Evolutionary conservation across 768 basidiomycete species (phyloP), one percentile per base, ranked within the genome.

Genomic region (Suillus tomentosus): DNA sequence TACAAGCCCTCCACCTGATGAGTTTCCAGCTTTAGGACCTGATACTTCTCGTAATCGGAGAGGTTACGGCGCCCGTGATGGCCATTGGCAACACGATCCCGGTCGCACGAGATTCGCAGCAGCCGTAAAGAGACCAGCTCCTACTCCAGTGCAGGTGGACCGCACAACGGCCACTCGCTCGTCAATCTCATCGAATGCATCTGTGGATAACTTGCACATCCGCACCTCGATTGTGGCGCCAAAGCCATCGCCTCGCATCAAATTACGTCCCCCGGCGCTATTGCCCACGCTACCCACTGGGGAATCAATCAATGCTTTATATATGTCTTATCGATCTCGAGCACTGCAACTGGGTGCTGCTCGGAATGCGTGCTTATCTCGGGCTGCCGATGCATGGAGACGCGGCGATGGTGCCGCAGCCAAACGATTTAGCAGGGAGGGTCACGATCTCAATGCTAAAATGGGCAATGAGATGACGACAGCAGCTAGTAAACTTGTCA

Each of bases 311-410:
- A 95, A 88, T 74, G 82, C 75, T 60, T 76, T 97, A 66, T 99
- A 99, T 78, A 91, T 97, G 87, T 75, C 86, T 1, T 96, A 97
- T 71, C 89, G 97, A 19, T 84, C 89, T 40, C 87, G 91, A 40
- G 95, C 94, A 31, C 82, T 99, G 63, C 92, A 97, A 70, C 87
- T 98, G 27, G 97, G 96, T 58, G 92, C 94, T 2, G 94, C 94
- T 39, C 83, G 97, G 43, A 99, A 99, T 70, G 94, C 94, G 17
- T 97, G 94, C 75, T 82, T 99, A 34, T 94, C 94, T 2, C 87
- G 95, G 51, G 97, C 97, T 14, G 96, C 97, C 3, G 95, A 97
- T 70, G 95, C 96, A 3, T 99, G 95, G 93, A 84, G 94, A 62
- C 84, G 94, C 2, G 96, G 96, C 1, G 97, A 99, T 69, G 96